These are phyloP conservation scores for Sequoia sempervirens DNA, from an alignment of 75 land plant genomes.

Conservation along the genomic window DNA sequence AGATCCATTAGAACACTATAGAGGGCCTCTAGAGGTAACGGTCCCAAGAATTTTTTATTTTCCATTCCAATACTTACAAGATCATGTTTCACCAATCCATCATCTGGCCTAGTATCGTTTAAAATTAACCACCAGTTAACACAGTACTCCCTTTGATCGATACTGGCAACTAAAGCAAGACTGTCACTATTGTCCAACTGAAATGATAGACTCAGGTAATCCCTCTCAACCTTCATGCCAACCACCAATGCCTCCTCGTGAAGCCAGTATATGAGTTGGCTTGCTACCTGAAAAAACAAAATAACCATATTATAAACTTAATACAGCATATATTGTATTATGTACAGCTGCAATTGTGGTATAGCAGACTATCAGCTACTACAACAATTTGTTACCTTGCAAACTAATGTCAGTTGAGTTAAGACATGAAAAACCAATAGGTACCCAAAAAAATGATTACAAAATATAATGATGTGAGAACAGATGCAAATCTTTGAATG, in stretches of 20 bases:
- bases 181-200: conserved; percentile 71
- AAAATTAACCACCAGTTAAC: conserved; percentile 84
- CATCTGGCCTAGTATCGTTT: conserved; percentile 40
- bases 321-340: background rate
- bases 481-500: no score
- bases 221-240: conserved; percentile 65
- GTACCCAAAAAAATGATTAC: background rate
- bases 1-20: conserved; percentile 74
- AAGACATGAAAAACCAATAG: background rate
- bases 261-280: conserved; percentile 76
- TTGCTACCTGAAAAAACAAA: conserved; percentile 57
- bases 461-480: background rate
- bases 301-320: background rate
- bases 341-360: background rate
- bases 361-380: background rate
- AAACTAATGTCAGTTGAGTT: background rate
- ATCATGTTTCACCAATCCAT: conserved; percentile 20
- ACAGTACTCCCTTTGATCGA: conserved; percentile 65
- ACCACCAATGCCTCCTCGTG: conserved; percentile 79
- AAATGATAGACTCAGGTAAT: conserved; percentile 62
- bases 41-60: conserved; percentile 58
- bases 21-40: conserved; percentile 60
- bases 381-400: background rate
- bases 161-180: conserved; percentile 63
- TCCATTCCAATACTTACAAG: conserved; percentile 19